phyloP scores from a whole-genome alignment of 768 basidiomycete species.

The Pleurotus salmoneostramineus region DNA sequence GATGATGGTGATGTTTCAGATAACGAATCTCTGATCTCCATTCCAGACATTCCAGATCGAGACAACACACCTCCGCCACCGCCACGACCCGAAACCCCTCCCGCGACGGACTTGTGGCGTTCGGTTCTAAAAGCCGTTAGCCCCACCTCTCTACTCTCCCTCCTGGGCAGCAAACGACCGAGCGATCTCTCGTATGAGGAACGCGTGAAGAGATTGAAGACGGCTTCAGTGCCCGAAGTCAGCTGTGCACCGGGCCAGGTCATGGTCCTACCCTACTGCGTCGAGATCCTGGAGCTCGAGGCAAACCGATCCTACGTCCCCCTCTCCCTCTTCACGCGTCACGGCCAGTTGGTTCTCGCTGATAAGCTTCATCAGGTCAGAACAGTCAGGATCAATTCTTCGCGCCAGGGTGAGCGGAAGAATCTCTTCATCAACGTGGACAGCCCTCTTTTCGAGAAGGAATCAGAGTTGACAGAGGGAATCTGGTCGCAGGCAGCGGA shows the following conservation, averaged over 20 bases:
- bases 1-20: background rate
- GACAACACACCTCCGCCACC: background rate
- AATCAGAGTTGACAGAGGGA: background rate
- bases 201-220: background rate
- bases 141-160: background rate
- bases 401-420: background rate
- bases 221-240: background rate
- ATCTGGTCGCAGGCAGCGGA: background rate
- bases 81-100: background rate
- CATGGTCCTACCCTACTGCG: background rate
- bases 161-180: background rate
- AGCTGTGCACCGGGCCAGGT: background rate
- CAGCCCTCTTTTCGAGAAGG: background rate
- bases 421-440: background rate
- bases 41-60: background rate
- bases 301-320: background rate
- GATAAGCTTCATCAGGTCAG: background rate
- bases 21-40: background rate
- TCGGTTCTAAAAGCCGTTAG: background rate
- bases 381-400: background rate
- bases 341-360: background rate
- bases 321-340: background rate
- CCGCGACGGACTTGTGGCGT: background rate
- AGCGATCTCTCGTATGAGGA: background rate
- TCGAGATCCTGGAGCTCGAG: background rate